Conservation (phyloP, 257 asterid genomes). For the Solanum infundibuliforme region DNA sequence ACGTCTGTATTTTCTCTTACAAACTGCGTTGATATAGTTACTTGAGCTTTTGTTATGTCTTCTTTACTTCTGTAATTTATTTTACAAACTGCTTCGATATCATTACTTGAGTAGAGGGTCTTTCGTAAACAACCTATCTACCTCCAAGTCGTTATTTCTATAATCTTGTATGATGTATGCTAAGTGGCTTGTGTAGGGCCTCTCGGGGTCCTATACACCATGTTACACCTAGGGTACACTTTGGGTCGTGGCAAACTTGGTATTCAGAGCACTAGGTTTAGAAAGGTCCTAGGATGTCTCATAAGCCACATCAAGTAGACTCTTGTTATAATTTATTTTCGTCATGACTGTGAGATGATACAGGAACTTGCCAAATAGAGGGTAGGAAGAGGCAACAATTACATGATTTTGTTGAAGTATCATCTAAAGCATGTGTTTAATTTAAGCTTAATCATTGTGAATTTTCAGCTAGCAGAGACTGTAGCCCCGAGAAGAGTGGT, state of each 20-base stretch:
- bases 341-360: not conserved
- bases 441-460: constrained; percentile 16
- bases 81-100: not conserved
- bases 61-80: not conserved
- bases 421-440: not conserved
- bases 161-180: not conserved
- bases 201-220: not conserved
- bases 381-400: not conserved
- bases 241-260: not conserved
- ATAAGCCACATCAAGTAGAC: not conserved
- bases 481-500: constrained; percentile 27
- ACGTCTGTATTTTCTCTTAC: not conserved
- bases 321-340: not conserved
- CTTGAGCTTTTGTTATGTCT: not conserved
- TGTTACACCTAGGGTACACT: not conserved
- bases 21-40: not conserved
- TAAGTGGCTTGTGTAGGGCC: not conserved
- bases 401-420: not conserved
- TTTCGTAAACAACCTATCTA: not conserved
- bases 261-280: not conserved
- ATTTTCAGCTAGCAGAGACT: constrained; percentile 52
- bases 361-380: not conserved
- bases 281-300: not conserved
- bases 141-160: not conserved
- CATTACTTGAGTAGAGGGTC: not conserved